Evolutionary conservation across 1,284 basidiomycete genomes (phyloP).

Genomic region (Tremellales sp.): DNA sequence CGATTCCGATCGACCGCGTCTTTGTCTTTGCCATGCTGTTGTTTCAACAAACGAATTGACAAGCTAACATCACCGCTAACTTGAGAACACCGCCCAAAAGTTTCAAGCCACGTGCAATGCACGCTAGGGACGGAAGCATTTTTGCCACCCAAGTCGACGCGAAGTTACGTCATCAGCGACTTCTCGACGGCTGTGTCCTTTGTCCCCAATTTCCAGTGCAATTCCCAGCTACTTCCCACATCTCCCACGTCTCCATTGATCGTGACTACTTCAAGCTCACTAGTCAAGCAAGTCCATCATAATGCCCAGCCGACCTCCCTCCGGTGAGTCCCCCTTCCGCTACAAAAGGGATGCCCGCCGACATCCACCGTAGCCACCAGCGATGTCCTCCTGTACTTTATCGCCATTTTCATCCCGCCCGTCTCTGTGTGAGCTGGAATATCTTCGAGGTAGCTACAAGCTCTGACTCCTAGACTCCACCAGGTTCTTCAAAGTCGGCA

Average conservation of each 20-base stretch:
- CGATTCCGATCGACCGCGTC: slow-evolving; percentile 17
- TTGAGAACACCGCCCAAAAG: no score
- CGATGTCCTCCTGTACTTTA: slow-evolving; percentile 26
- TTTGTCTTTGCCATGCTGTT: not conserved
- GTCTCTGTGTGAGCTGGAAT: slow-evolving; percentile 10
- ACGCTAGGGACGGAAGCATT: no score
- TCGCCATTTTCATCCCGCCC: slow-evolving; percentile 27
- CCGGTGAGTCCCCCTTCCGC: not conserved
- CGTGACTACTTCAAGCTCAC: no score
- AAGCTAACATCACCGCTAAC: no score
- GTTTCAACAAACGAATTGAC: not conserved
- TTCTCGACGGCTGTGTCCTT: no score
- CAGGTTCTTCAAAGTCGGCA: not conserved
- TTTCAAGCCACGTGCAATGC: no score
- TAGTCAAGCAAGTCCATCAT: not conserved
- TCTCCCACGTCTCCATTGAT: no score
- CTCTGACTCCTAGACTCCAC: not conserved
- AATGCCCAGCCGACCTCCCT: not conserved
- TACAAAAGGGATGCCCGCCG: not conserved
- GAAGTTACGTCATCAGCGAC: no score
- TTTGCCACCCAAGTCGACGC: no score
- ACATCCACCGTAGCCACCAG: not conserved
- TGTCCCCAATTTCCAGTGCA: no score
- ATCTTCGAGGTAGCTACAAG: not conserved
- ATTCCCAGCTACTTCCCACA: no score